A percentile compares a stretch with the other conserved stretches of the same genome.
Evolutionary conservation across 208 protist species (phyloP).

Genomic region (Trypanosoma grayi): DNA sequence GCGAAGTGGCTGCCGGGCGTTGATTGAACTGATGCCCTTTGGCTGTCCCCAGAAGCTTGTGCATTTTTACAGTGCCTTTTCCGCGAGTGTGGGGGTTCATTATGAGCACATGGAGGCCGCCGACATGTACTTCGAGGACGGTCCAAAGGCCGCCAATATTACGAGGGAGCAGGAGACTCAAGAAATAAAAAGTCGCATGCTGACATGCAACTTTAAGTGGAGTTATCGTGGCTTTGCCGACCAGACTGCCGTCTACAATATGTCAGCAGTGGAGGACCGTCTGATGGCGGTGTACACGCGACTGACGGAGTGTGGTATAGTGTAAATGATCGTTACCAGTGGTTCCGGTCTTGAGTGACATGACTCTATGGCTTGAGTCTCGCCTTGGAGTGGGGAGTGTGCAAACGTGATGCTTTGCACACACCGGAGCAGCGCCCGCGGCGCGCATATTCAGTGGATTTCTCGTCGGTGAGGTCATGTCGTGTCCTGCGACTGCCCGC

Average conservation of each 20-base stretch:
- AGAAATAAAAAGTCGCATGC: background rate
- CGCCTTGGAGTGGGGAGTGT: too few species aligned
- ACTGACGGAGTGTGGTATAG: background rate
- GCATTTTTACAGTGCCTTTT: conserved; percentile 17
- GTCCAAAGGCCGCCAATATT: background rate
- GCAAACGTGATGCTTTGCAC: too few species aligned
- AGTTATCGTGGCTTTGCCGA: background rate
- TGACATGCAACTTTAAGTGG: background rate
- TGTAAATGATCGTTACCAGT: too few species aligned
- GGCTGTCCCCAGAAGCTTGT: conserved; percentile 19
- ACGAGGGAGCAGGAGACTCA: background rate
- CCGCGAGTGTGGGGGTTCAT: conserved; percentile 16
- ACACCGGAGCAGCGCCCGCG: too few species aligned
- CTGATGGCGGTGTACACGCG: background rate
- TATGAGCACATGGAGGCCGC: conserved; percentile 27
- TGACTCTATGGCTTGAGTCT: too few species aligned
- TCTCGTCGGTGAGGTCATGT: too few species aligned
- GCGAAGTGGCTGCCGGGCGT: conserved; percentile 23
- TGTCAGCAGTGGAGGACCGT: background rate
- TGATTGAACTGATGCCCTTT: conserved; percentile 45
- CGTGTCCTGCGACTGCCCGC: too few species aligned
- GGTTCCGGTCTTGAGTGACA: too few species aligned
- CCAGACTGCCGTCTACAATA: background rate
- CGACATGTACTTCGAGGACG: conserved; percentile 21
- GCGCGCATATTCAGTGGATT: too few species aligned